Conservation (phyloP, 139 green algal species). For the Deuterostichococcus epilithicus region DNA sequence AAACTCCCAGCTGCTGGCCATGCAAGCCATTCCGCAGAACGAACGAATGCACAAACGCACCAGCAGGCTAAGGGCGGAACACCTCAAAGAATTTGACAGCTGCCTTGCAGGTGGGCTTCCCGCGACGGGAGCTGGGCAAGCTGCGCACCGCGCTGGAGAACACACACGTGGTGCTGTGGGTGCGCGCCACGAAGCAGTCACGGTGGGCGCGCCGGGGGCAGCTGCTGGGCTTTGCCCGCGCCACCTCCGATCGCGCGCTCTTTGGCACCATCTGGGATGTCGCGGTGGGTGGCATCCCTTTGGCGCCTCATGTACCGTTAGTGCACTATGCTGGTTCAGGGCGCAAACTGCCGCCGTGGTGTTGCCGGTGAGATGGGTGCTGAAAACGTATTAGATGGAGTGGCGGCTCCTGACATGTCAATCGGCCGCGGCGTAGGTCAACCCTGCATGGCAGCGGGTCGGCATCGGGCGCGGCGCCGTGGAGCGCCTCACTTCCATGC, state of each 20-base stretch:
- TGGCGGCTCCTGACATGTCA: not conserved
- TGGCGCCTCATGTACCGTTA: not conserved
- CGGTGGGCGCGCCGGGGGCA: conserved; percentile 53
- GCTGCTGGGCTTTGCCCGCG: conserved; percentile 79
- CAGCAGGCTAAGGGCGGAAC: not conserved
- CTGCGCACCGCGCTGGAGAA: conserved; percentile 67
- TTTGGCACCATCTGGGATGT: conserved; percentile 87
- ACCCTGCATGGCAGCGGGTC: conserved; percentile 73
- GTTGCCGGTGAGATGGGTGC: not conserved
- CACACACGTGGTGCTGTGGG: conserved; percentile 70
- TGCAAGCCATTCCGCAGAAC: not conserved
- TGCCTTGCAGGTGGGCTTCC: conserved; percentile 72
- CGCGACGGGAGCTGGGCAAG: conserved; percentile 58
- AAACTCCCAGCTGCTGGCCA: not conserved
- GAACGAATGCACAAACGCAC: not conserved
- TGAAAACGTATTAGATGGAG: not conserved
- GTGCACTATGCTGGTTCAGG: not conserved
- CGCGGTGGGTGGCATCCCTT: conserved; percentile 40
- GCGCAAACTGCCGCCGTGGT: not conserved
- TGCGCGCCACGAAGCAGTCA: conserved; percentile 47
- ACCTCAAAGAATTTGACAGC: not conserved
- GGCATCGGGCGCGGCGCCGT: conserved; percentile 75
- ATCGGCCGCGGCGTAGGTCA: conserved; percentile 13
- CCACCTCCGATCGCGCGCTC: conserved; percentile 76
- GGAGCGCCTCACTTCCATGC: conserved; percentile 64